A percentile compares a stretch with the other conserved stretches of the same genome.
These are phyloP conservation scores for Hibiscus tridactylites DNA, from an alignment of 345 rosid genomes.

Conservation along the genomic window DNA sequence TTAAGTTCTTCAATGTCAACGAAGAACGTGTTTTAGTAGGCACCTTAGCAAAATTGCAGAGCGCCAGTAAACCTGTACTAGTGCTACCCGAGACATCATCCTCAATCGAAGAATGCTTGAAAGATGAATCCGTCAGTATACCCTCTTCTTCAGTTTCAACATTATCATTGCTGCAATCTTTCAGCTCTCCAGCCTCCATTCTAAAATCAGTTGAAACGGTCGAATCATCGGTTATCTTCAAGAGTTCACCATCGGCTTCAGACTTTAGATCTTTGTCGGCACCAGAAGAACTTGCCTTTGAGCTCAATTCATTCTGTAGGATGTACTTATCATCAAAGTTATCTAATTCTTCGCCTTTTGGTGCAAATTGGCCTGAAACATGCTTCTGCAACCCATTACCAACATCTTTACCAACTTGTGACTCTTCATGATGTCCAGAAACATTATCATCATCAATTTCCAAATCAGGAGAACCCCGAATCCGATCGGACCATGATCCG, in stretches of 20 bases:
- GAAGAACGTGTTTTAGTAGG: constrained; percentile 85
- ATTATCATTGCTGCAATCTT: constrained; percentile 15
- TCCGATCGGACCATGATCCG: constrained; percentile 64
- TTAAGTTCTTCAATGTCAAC: constrained; percentile 35
- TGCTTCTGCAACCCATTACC: constrained; percentile 47
- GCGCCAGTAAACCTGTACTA: constrained; percentile 45
- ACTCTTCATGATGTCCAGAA: constrained; percentile 51
- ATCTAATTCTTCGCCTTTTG: constrained; percentile 44
- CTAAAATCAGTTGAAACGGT: constrained; percentile 11
- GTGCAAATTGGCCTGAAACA: constrained; percentile 27
- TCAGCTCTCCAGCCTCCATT: constrained; percentile 34
- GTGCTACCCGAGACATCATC: constrained; percentile 32
- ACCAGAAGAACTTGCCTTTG: constrained; percentile 47
- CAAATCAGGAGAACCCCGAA: constrained; percentile 39
- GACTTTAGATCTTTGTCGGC: constrained; percentile 28
- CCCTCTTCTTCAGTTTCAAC: constrained; percentile 36
- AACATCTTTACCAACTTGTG: constrained; percentile 41
- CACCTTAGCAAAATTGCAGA: constrained; percentile 73
- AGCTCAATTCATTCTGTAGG: constrained; percentile 38
- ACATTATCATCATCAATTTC: constrained; percentile 44
- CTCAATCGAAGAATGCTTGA: constrained; percentile 17
- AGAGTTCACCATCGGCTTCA: constrained; percentile 33
- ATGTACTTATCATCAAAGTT: constrained; percentile 40
- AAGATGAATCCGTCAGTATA: constrained; percentile 26
- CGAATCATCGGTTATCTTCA: constrained; percentile 35